Evolutionary conservation across 495 filamentous ascomycete genomes (phyloP).

Genomic region (Xylaria acuta): DNA sequence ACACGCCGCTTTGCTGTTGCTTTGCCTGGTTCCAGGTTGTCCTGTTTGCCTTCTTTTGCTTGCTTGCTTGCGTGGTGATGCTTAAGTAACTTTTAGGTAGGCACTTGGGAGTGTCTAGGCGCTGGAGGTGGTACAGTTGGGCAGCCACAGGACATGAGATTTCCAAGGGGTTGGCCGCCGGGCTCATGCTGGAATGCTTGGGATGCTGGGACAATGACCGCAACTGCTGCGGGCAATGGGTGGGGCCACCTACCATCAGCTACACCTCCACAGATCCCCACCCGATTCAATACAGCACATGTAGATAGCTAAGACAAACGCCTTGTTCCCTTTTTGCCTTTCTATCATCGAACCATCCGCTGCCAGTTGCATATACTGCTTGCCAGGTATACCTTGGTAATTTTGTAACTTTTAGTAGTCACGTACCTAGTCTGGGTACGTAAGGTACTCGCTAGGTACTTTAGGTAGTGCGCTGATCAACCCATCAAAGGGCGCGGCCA

Average conservation of each 20-base stretch:
- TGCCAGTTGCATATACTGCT: not conserved
- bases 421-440: too few species aligned
- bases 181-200: not conserved
- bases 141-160: slow-evolving; percentile 11
- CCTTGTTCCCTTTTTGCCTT: slow-evolving; percentile 6
- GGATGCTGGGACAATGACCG: slow-evolving; percentile 1
- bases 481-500: slow-evolving; percentile 9
- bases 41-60: not conserved
- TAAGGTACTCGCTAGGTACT: too few species aligned
- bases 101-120: not conserved
- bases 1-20: slow-evolving; percentile 11
- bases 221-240: not conserved
- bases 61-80: not conserved
- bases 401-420: too few species aligned
- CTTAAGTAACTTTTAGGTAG: too few species aligned
- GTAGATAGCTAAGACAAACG: not conserved
- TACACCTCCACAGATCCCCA: not conserved
- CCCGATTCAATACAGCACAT: too few species aligned
- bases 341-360: not conserved
- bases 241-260: not conserved
- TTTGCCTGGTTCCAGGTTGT: not conserved
- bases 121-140: slow-evolving; percentile 12
- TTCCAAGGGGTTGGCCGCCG: not conserved
- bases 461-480: not conserved
- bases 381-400: not conserved